Evolutionary conservation across 495 filamentous ascomycete genomes (phyloP).

Genomic region (Podospora anserina): DNA sequence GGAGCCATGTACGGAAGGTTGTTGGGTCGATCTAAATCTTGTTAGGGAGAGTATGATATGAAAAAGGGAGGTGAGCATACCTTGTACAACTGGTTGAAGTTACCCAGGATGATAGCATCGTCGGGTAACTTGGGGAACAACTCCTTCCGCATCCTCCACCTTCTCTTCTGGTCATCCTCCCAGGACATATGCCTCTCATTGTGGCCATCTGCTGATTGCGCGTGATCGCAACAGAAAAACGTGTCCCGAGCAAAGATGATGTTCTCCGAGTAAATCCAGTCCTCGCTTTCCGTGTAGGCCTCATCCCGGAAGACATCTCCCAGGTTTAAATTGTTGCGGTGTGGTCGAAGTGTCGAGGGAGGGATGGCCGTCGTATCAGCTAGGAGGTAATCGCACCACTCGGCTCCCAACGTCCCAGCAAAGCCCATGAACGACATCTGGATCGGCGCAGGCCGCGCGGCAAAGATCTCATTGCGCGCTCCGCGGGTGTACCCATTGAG

Average conservation of each 20-base stretch:
- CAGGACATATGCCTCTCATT: conserved; percentile 64
- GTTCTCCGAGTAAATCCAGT: conserved; percentile 97
- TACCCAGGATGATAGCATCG: conserved; percentile 87
- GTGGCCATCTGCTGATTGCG: conserved; percentile 82
- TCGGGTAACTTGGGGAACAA: conserved; percentile 82
- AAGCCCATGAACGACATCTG: conserved; percentile 99
- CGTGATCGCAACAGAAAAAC: conserved; percentile 98
- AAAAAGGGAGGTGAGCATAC: conserved; percentile 45
- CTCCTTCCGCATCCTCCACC: conserved; percentile 95
- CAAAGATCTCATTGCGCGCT: conserved; percentile 96
- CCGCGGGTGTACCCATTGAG: conserved; percentile 96
- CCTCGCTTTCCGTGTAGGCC: conserved; percentile 57
- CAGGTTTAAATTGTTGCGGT: conserved; percentile 68
- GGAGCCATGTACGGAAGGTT: conserved; percentile 93
- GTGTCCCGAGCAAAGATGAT: conserved; percentile 92
- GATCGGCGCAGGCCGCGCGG: conserved; percentile 88
- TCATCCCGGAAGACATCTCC: conserved; percentile 69
- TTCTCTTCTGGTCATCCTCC: conserved; percentile 77
- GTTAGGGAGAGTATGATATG: not conserved
- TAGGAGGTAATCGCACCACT: conserved; percentile 98
- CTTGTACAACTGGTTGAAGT: conserved; percentile 99
- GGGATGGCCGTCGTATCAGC: conserved; percentile 89
- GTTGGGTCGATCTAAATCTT: conserved; percentile 83
- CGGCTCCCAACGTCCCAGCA: conserved; percentile 90
- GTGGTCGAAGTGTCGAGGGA: conserved; percentile 71